phyloP scores from a whole-genome alignment of 371 early-diverging fungal genomes.

The Apophysomyces ossiformis region DNA sequence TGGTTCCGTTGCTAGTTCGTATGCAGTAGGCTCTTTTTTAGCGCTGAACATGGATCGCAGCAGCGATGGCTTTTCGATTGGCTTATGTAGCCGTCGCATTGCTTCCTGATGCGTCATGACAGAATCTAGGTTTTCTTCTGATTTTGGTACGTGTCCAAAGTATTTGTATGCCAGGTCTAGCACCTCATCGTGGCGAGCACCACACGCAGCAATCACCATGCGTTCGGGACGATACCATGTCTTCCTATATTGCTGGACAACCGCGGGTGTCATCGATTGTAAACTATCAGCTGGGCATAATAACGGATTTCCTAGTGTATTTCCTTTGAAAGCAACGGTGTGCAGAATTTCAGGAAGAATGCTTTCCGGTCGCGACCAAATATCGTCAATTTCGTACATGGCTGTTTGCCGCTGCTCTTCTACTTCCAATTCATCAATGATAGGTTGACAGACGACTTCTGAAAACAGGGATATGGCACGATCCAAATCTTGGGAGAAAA shows the following conservation, averaged over 20 bases:
- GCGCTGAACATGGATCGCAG: not conserved
- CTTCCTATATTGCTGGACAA: slow-evolving; percentile 70
- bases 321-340: slow-evolving; percentile 78
- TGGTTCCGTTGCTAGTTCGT: slow-evolving; percentile 49
- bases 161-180: slow-evolving; percentile 70
- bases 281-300: slow-evolving; percentile 77
- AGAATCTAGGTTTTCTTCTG: slow-evolving; percentile 37
- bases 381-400: slow-evolving; percentile 85
- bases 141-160: slow-evolving; percentile 66
- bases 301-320: slow-evolving; percentile 86
- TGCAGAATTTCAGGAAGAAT: slow-evolving; percentile 89
- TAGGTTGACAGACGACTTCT: slow-evolving; percentile 80
- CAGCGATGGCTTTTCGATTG: not conserved
- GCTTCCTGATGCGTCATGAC: slow-evolving; percentile 42
- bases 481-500: slow-evolving; percentile 83
- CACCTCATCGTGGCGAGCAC: slow-evolving; percentile 83
- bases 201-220: slow-evolving; percentile 90
- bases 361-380: slow-evolving; percentile 84
- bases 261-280: slow-evolving; percentile 65
- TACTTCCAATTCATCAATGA: slow-evolving; percentile 74
- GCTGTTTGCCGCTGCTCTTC: slow-evolving; percentile 82
- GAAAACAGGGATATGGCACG: slow-evolving; percentile 77
- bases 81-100: slow-evolving; percentile 28
- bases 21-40: slow-evolving; percentile 18
- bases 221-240: slow-evolving; percentile 90